Percentiles rank a stretch among this genome's conserved stretches.
Conservation (phyloP, 805 yeast genomes). For the Starmerella lactis-condensi region DNA sequence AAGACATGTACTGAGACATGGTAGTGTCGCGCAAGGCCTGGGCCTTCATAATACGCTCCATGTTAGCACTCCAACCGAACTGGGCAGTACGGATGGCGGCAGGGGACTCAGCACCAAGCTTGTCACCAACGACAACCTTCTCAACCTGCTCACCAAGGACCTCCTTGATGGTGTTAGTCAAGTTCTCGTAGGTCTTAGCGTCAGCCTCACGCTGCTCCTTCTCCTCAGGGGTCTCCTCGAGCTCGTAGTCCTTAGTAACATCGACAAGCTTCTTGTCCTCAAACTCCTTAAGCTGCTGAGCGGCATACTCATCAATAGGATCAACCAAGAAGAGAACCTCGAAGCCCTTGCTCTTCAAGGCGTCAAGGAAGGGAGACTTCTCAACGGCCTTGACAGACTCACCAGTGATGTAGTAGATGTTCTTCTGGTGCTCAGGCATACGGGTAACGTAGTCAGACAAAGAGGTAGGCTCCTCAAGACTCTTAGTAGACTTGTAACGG, state of each 20-base stretch:
- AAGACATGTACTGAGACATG: slow-evolving; percentile 98
- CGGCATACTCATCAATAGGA: slow-evolving; percentile 99
- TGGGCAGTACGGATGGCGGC: slow-evolving; percentile 99
- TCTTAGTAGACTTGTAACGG: slow-evolving; percentile 93
- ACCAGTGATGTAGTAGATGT: slow-evolving; percentile 98
- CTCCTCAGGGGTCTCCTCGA: slow-evolving; percentile 92
- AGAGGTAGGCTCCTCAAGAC: slow-evolving; percentile 83
- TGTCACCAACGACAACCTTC: slow-evolving; percentile 96
- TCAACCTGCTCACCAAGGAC: slow-evolving; percentile 96
- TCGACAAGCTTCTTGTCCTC: slow-evolving; percentile 98
- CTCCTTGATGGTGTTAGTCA: slow-evolving; percentile 91
- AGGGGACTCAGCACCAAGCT: slow-evolving; percentile 82
- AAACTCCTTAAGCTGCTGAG: slow-evolving; percentile 97
- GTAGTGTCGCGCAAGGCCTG: slow-evolving; percentile 98
- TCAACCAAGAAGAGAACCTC: slow-evolving; percentile 96
- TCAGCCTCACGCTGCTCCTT: slow-evolving; percentile 86
- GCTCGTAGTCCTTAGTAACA: slow-evolving; percentile 96
- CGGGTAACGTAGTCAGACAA: slow-evolving; percentile 94
- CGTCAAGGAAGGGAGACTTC: slow-evolving; percentile 98
- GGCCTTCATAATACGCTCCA: slow-evolving; percentile 99
- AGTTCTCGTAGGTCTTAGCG: slow-evolving; percentile 75
- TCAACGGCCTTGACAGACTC: slow-evolving; percentile 94
- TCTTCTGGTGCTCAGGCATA: slow-evolving; percentile 99
- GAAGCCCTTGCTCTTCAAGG: slow-evolving; percentile 92
- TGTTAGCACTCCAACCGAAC: slow-evolving; percentile 99